These are phyloP conservation scores for Arthrinium puccinioides DNA, from an alignment of 2,329 filamentous ascomycete species.

Conservation along the genomic window DNA sequence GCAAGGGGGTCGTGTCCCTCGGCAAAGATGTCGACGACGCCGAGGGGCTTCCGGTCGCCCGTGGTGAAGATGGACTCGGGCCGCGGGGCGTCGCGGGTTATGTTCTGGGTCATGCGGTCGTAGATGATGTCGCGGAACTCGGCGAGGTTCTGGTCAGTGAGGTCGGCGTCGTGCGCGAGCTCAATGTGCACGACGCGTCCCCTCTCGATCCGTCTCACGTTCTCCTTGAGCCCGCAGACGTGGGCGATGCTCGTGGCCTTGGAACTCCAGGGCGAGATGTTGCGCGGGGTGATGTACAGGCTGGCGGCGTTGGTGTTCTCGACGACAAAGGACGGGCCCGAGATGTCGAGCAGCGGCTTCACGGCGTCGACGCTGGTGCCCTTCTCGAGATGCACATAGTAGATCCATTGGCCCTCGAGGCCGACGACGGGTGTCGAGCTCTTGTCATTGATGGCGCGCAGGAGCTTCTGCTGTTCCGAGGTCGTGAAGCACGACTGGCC, in stretches of 20 bases:
- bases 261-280: slow-evolving; percentile 94
- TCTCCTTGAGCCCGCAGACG: slow-evolving; percentile 72
- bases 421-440: slow-evolving; percentile 32
- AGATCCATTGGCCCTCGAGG: slow-evolving; percentile 50
- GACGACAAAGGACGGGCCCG: slow-evolving; percentile 14
- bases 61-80: slow-evolving; percentile 75
- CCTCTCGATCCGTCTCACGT: slow-evolving; percentile 74
- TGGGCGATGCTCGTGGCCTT: slow-evolving; percentile 91
- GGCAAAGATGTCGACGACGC: slow-evolving; percentile 68
- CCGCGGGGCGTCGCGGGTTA: slow-evolving; percentile 60
- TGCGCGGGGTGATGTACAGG: slow-evolving; percentile 72
- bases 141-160: slow-evolving; percentile 39
- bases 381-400: slow-evolving; percentile 58
- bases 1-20: slow-evolving; percentile 58
- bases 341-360: slow-evolving; percentile 36
- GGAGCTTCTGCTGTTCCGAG: slow-evolving; percentile 30
- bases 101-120: slow-evolving; percentile 92
- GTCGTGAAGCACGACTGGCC: slow-evolving; percentile 9
- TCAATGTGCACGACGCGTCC: slow-evolving; percentile 69
- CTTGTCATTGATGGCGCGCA: slow-evolving; percentile 31
- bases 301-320: slow-evolving; percentile 34
- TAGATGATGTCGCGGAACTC: slow-evolving; percentile 66
- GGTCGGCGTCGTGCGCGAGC: slow-evolving; percentile 41
- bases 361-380: slow-evolving; percentile 31
- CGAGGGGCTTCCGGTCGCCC: slow-evolving; percentile 51